phyloP scores from a whole-genome alignment of 352 stramenopile species.

The Elongisporangium undulatum region DNA sequence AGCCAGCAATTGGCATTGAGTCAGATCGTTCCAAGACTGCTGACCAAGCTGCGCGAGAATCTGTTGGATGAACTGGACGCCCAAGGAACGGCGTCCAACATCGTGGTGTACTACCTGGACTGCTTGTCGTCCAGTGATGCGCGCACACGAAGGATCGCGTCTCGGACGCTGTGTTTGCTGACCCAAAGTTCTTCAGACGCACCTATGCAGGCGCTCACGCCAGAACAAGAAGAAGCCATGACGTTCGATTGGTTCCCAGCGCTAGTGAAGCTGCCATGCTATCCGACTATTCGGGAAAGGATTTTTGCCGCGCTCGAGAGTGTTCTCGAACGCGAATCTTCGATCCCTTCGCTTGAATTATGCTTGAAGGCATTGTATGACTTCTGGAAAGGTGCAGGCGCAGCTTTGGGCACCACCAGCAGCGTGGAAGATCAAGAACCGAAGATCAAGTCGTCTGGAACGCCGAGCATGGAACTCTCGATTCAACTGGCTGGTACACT shows the following conservation, averaged over 20 bases:
- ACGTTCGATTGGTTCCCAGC: slow-evolving; percentile 67
- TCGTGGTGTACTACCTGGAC: slow-evolving; percentile 73
- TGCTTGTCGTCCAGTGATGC: slow-evolving; percentile 51
- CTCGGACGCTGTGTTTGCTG: slow-evolving; percentile 61
- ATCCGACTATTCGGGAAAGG: slow-evolving; percentile 40
- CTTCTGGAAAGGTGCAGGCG: slow-evolving; percentile 43
- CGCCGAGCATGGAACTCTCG: slow-evolving; percentile 35
- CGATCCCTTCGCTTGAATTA: slow-evolving; percentile 50
- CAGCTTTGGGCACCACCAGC: slow-evolving; percentile 1
- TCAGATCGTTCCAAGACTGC: slow-evolving; percentile 49
- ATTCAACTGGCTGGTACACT: slow-evolving; percentile 61
- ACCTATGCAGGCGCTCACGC: slow-evolving; percentile 18
- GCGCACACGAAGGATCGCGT: slow-evolving; percentile 48
- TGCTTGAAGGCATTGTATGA: slow-evolving; percentile 66
- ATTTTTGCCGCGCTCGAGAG: slow-evolving; percentile 67
- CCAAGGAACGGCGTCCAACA: slow-evolving; percentile 28
- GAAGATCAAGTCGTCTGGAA: slow-evolving; percentile 18
- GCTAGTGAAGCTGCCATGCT: slow-evolving; percentile 67
- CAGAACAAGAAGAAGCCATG: slow-evolving; percentile 27
- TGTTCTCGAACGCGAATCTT: slow-evolving; percentile 70
- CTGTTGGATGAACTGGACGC: slow-evolving; percentile 28
- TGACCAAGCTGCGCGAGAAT: slow-evolving; percentile 55
- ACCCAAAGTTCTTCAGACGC: slow-evolving; percentile 17
- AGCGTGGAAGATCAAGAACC: slow-evolving; percentile 3
- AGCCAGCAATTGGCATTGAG: slow-evolving; percentile 28